Base-by-base conservation (phyloP, 495 filamentous ascomycete genomes). In the Schizothecium vesticola region DNA sequence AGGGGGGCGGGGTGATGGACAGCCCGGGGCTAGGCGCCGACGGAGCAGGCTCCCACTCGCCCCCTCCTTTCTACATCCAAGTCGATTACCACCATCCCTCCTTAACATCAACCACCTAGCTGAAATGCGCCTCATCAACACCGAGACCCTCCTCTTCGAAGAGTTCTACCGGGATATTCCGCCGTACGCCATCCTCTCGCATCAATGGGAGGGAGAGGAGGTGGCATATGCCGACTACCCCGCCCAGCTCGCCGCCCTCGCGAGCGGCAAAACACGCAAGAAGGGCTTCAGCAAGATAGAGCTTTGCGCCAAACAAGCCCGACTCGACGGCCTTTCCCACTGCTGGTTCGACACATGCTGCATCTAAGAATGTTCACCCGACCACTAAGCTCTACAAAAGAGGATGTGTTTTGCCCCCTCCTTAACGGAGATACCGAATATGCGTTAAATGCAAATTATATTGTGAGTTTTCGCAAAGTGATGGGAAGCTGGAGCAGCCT, bases 71-170 rank as follows among this genome's bases (percentile, higher is more conserved):
- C 19, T 16, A n/a, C 36, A 19, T 43, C 36, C 36, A n/a, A n/a
- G 4, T 51, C 36, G 16, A 19, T 16, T 51, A 16, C 16, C 16
- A 19, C 16, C 36, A 19, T 6, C 16, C 16, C 16, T 51, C 19
- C 5, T n/a, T 19, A 51, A 51, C 43, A n/a, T 9, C 43, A n/a
- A n/a, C 19, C 22, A 3, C 25, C 7, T 21, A 4, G 25, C 8
- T 24, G 22, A 33, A 29, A 65, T 65, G 63, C 63, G 63, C 19
- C 63, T 65, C 1, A 65, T 65, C 63, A 58, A 65, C 25, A 65
- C 63, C 51, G n/a, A 25, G 19, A 65, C 63, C 16, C 51, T 57
- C 21, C 22, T 22, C 16, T 1, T 65, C 4, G 26, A 65, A 19
- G 43, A 56, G 63, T 65, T 65, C 55, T 22, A 25, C 22, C 3